Base-by-base conservation (phyloP, 1,284 basidiomycete genomes). In the Papiliotrema laurentii region DNA sequence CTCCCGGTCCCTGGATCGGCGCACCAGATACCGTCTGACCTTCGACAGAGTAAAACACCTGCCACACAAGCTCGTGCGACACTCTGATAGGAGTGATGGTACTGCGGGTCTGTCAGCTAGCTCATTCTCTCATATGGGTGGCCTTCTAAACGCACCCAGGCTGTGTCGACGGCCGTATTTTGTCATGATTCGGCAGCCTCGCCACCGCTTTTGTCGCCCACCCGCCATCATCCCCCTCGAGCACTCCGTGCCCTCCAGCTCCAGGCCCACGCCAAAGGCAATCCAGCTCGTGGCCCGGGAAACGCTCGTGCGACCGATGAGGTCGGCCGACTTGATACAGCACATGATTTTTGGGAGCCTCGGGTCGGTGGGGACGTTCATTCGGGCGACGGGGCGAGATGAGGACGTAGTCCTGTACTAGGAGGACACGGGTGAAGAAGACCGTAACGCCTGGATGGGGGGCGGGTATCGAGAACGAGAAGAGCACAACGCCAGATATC, bases 81-180 rank as follows among this genome's bases (percentile, higher is more conserved):
- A 74, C 69, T n/a, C 61, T 51, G 25, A 74, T 66, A 0, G 72
- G 72, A 10, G 72, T 72, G 43, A 70, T 64, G 5, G 68, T 68
- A 1, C 68, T 71, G 41, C 10, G 4, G 26, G 28, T 56, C 51
- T 54, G 47, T 46, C 7, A 31, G 6, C 13, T 27, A 9, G 16
- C 5, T 24, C 33, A 36, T 4, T 35, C 25, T 13, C 13, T 36
- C n/a, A 7, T 30, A 24, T 30, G 19, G 24, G 5, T n/a, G n/a
- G n/a, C n/a, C n/a, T 27, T 16, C 25, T 14, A 5, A 16, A 58
- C 68, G 59, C 46, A 72, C 70, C 69, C 71, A 6, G 63, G 54
- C 41, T 61, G 59, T 2, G 71, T 74, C 6, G 62, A 60, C 11
- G 72, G 71, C 31, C 71, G 43, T n/a, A 71, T 62, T 46, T 69